These are phyloP conservation scores for Striga hermonthica DNA, from an alignment of 305 asterid species.

Conservation along the genomic window DNA sequence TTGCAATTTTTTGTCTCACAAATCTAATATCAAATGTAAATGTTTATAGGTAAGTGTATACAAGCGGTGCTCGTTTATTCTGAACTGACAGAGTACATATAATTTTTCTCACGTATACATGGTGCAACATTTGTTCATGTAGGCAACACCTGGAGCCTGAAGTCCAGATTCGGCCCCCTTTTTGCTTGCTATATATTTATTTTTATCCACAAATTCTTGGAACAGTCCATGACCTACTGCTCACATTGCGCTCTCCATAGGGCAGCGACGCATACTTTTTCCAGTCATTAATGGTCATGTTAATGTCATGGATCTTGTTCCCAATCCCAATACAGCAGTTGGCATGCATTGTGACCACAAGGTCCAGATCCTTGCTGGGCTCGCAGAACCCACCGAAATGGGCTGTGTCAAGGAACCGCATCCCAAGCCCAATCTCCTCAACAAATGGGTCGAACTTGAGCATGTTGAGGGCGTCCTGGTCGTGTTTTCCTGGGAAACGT, in stretches of 20 bases:
- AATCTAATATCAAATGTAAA: too few relatives aligned
- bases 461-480: constrained; percentile 51
- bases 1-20: too few relatives aligned
- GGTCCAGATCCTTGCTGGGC: constrained; percentile 47
- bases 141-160: too few relatives aligned
- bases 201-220: background rate
- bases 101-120: too few relatives aligned
- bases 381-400: constrained; percentile 58
- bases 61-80: too few relatives aligned
- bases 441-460: constrained; percentile 40
- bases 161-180: too few relatives aligned
- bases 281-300: constrained; percentile 50
- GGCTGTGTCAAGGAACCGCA: constrained; percentile 49
- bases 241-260: constrained; percentile 20
- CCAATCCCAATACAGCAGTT: constrained; percentile 53
- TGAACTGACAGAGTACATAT: too few relatives aligned
- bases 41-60: too few relatives aligned
- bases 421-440: constrained; percentile 34
- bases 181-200: too few relatives aligned
- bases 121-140: too few relatives aligned
- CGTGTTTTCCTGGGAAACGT: constrained; percentile 43
- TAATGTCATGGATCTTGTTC: constrained; percentile 52
- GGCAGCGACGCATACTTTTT: constrained; percentile 35
- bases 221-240: background rate
- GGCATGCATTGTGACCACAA: constrained; percentile 58